phyloP scores from a whole-genome alignment of 2,329 filamentous ascomycete species.

The Pseudonectria buxi region DNA sequence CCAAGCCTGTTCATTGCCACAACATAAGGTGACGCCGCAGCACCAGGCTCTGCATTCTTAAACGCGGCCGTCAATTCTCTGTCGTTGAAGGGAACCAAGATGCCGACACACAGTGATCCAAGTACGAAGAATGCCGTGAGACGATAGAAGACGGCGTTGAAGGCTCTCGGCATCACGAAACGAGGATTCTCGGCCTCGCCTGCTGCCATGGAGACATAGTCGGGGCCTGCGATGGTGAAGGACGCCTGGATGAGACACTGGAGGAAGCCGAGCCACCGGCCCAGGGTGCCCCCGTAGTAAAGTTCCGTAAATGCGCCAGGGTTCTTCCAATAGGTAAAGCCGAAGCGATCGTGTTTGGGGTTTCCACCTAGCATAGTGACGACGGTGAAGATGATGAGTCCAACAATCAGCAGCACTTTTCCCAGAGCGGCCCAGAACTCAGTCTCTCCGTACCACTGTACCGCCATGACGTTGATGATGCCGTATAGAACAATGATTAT shows the following conservation, averaged over 20 bases:
- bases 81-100: constrained; percentile 65
- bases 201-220: constrained; percentile 63
- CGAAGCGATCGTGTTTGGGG: constrained; percentile 62
- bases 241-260: constrained; percentile 66
- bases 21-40: constrained; percentile 62
- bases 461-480: constrained; percentile 63
- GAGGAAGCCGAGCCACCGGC: constrained; percentile 69
- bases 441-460: constrained; percentile 68
- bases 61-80: constrained; percentile 55
- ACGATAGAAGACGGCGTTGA: constrained; percentile 73
- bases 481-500: constrained; percentile 41
- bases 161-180: constrained; percentile 63
- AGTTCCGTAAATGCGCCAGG: constrained; percentile 66
- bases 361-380: constrained; percentile 80
- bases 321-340: constrained; percentile 60
- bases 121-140: constrained; percentile 70
- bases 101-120: constrained; percentile 64
- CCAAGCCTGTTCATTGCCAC: constrained; percentile 61
- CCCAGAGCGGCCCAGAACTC: constrained; percentile 70
- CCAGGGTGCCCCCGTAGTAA: constrained; percentile 57
- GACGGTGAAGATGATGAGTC: constrained; percentile 70
- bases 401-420: constrained; percentile 66
- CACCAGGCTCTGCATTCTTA: constrained; percentile 50
- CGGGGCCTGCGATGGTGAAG: constrained; percentile 61
- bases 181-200: constrained; percentile 68